phyloP scores from a whole-genome alignment of 805 yeast species.

The Lipomyces oligophaga region DNA sequence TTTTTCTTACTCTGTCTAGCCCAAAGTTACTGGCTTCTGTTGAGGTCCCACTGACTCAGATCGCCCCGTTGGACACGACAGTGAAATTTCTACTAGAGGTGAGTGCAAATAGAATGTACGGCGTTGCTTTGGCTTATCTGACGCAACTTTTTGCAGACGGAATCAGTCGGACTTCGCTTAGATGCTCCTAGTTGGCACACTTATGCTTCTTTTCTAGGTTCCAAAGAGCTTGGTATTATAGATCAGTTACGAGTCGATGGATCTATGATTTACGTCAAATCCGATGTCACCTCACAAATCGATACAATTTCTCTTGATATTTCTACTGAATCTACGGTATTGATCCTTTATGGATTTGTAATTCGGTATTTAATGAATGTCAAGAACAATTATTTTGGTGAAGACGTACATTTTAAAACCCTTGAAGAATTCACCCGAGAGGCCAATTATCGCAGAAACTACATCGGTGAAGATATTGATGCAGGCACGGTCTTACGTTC shows the following conservation, averaged over 20 bases:
- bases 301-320: conserved; percentile 68
- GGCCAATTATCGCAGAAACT: conserved; percentile 8
- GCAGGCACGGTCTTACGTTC: background rate
- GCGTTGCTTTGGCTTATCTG: conserved; percentile 42
- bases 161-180: background rate
- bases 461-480: background rate
- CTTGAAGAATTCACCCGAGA: conserved; percentile 68
- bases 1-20: conserved; percentile 71
- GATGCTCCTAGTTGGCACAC: conserved; percentile 91
- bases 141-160: background rate
- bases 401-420: conserved; percentile 74
- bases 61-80: conserved; percentile 32
- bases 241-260: conserved; percentile 60
- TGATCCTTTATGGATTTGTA: conserved; percentile 75
- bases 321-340: conserved; percentile 59
- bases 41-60: conserved; percentile 53
- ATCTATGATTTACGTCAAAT: conserved; percentile 56
- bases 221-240: conserved; percentile 64
- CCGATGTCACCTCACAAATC: conserved; percentile 59
- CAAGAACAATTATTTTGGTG: conserved; percentile 89
- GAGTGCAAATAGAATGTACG: conserved; percentile 42
- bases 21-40: conserved; percentile 47
- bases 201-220: conserved; percentile 60
- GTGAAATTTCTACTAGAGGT: conserved; percentile 38
- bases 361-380: conserved; percentile 70